These are phyloP conservation scores for Cinnamomum chago DNA, from an alignment of 164 flowering plant genomes.

Conservation along the genomic window DNA sequence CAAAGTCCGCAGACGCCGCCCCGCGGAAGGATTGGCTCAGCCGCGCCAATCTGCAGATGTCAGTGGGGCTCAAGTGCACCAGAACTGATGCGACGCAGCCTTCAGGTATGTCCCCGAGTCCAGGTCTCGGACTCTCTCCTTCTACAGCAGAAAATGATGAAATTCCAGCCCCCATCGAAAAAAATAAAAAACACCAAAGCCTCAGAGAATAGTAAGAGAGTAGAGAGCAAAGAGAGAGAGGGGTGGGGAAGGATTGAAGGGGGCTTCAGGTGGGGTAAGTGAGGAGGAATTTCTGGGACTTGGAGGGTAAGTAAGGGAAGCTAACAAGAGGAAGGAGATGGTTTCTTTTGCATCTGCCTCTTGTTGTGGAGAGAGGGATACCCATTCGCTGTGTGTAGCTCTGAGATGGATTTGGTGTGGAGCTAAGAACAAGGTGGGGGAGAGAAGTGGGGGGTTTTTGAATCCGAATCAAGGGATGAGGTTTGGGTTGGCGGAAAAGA, in stretches of 20 bases:
- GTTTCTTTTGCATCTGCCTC: background rate
- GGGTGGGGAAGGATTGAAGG: no score
- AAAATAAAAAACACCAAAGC: background rate
- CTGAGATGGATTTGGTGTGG: background rate
- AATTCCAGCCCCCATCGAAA: constrained; percentile 41
- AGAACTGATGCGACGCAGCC: constrained; percentile 64
- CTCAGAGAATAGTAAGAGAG: background rate
- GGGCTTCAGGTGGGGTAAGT: background rate
- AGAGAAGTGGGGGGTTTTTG: background rate
- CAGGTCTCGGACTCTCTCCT: constrained; percentile 10
- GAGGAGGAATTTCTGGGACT: background rate
- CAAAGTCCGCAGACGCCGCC: constrained; percentile 82
- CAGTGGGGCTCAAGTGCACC: constrained; percentile 48
- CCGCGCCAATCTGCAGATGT: constrained; percentile 65
- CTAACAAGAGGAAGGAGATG: background rate
- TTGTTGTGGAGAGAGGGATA: background rate
- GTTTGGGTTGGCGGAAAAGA: no score
- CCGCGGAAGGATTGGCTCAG: constrained; percentile 69
- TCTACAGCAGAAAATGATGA: constrained; percentile 17
- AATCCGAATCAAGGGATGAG: background rate
- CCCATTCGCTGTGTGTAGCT: constrained; percentile 1
- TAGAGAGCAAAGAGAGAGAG: background rate
- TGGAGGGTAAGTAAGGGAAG: background rate
- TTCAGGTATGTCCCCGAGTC: constrained; percentile 83
- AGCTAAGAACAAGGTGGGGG: background rate